These are phyloP conservation scores for Isatis lusitanica DNA, from an alignment of 441 rosid genomes.

Conservation along the genomic window DNA sequence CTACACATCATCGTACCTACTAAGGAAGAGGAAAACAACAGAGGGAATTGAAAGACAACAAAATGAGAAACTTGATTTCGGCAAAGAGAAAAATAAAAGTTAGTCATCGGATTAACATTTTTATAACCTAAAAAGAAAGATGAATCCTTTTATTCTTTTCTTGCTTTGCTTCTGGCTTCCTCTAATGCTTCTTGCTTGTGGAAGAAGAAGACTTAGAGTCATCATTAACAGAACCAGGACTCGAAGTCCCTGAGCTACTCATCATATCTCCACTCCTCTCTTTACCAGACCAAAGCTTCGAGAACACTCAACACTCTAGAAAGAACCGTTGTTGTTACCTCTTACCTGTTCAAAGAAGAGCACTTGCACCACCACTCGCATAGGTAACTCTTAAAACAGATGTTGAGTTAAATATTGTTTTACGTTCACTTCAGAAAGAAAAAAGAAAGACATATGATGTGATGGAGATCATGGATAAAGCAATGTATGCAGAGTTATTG, in stretches of 20 bases:
- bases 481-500: neutral
- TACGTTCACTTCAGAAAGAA: too few relatives aligned
- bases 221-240: conserved; percentile 56
- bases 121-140: conserved; percentile 3
- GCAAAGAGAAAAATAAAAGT: conserved; percentile 9
- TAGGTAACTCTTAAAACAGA: conserved; percentile 36
- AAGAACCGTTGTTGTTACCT: conserved; percentile 48
- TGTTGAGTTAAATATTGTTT: too few relatives aligned
- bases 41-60: conserved; percentile 17
- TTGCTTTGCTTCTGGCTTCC: neutral
- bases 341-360: conserved; percentile 73
- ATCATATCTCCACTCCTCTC: conserved; percentile 54
- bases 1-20: conserved; percentile 9
- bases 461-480: neutral
- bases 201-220: conserved; percentile 55
- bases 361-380: conserved; percentile 70
- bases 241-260: conserved; percentile 71
- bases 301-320: conserved; percentile 59
- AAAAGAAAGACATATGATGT: too few relatives aligned
- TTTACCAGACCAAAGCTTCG: conserved; percentile 58
- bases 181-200: conserved; percentile 55
- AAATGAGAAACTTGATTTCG: conserved; percentile 26
- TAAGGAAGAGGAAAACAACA: conserved; percentile 12
- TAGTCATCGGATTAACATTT: conserved; percentile 17
- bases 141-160: conserved; percentile 6